Evolutionary conservation across 2,329 filamentous ascomycete species (phyloP).

Genomic region (Teratosphaeriaceae sp.): DNA sequence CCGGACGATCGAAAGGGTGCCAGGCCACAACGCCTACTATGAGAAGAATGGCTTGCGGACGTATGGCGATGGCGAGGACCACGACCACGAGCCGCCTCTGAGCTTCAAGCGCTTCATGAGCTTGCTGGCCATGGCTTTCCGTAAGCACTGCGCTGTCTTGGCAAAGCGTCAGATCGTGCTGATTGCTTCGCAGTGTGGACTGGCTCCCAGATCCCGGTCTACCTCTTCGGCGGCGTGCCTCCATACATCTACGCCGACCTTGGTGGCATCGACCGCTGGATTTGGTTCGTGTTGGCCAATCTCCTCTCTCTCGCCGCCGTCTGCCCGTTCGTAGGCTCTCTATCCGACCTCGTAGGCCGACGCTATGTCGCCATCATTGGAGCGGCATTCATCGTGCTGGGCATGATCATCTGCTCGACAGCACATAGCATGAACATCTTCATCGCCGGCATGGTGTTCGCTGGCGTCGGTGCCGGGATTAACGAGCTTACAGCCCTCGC

Average conservation of each 20-base stretch:
- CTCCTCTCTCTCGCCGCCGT: conserved; percentile 50
- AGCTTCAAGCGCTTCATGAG: conserved; percentile 47
- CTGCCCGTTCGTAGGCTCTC: conserved; percentile 57
- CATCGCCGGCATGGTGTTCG: conserved; percentile 55
- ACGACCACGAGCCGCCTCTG: conserved; percentile 37
- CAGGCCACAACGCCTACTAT: conserved; percentile 37
- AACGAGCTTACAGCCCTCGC: conserved; percentile 63
- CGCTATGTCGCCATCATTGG: conserved; percentile 54
- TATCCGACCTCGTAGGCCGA: conserved; percentile 57
- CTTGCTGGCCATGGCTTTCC: conserved; percentile 52
- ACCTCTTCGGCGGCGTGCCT: conserved; percentile 35
- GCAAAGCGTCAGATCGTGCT: not conserved
- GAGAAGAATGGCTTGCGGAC: conserved; percentile 42
- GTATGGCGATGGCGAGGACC: conserved; percentile 42
- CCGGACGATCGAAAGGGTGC: conserved; percentile 31
- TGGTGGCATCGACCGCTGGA: conserved; percentile 44
- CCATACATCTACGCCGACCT: conserved; percentile 50
- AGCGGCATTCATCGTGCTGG: conserved; percentile 47
- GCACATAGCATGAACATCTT: conserved; percentile 54
- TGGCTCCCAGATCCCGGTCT: conserved; percentile 53
- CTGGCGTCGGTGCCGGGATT: conserved; percentile 59
- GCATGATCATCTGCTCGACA: conserved; percentile 53
- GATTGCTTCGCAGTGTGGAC: conserved; percentile 42
- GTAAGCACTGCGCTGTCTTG: conserved; percentile 7
- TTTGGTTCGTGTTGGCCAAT: conserved; percentile 39